Conservation (phyloP, 768 basidiomycete species). For the Boletus bicolor region DNA sequence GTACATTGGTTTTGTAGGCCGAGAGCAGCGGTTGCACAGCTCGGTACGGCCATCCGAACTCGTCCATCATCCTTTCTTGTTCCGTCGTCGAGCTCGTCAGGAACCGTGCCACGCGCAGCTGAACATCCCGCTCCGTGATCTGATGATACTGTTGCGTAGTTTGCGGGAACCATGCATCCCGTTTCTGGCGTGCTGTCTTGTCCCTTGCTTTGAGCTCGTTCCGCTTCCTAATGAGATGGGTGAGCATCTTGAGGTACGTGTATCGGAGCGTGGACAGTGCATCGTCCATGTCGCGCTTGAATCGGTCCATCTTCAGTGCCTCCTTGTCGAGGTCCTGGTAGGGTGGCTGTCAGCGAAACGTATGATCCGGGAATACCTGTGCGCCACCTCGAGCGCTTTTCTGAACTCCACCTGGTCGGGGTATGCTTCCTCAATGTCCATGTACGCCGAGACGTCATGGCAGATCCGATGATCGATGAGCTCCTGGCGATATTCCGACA, state of each 20-base stretch:
- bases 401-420: constrained; percentile 26
- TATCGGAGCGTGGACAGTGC: constrained; percentile 30
- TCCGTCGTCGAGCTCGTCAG: constrained; percentile 28
- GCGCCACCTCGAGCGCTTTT: constrained; percentile 21
- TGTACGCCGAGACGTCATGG: constrained; percentile 27
- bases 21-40: constrained; percentile 44
- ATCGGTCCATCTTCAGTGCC: constrained; percentile 16
- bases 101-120: constrained; percentile 51
- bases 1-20: constrained; percentile 41
- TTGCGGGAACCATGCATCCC: constrained; percentile 35
- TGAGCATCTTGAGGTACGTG: constrained; percentile 27
- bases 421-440: constrained; percentile 26
- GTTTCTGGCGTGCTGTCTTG: constrained; percentile 17
- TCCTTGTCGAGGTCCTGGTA: constrained; percentile 20
- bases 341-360: not conserved
- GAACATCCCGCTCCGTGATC: constrained; percentile 38
- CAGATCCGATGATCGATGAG: constrained; percentile 27
- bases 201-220: constrained; percentile 18
- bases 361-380: not conserved
- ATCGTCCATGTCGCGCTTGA: constrained; percentile 29
- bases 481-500: constrained; percentile 32
- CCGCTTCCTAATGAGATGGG: constrained; percentile 15
- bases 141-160: constrained; percentile 27
- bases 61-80: constrained; percentile 46
- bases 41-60: constrained; percentile 52